phyloP scores from a whole-genome alignment of 1,284 basidiomycete genomes.

The Ganoderma leucocontextum region DNA sequence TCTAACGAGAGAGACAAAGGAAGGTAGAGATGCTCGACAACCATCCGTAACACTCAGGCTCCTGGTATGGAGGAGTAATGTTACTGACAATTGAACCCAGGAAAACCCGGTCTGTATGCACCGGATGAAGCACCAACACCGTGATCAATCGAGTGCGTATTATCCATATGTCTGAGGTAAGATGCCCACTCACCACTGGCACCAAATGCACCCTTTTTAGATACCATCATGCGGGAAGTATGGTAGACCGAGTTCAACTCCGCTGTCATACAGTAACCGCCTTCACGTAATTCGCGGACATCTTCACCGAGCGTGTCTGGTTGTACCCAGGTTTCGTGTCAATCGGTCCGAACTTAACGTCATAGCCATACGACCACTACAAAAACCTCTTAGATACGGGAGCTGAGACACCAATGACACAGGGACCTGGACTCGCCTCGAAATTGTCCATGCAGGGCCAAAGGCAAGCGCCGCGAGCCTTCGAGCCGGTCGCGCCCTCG shows the following conservation, averaged over 20 bases:
- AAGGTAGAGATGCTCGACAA: no score
- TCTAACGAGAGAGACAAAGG: no score
- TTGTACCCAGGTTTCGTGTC: constrained; percentile 8
- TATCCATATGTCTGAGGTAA: neutral
- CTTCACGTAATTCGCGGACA: constrained; percentile 11
- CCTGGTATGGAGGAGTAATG: no score
- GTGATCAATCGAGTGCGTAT: neutral
- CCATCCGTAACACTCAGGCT: no score
- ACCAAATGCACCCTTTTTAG: neutral
- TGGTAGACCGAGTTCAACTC: neutral
- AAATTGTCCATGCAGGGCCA: constrained; percentile 7
- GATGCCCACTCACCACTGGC: neutral
- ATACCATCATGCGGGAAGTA: neutral
- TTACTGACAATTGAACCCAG: no score
- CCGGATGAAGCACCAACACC: no score
- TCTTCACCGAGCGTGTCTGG: constrained; percentile 6
- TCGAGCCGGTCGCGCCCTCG: constrained; percentile 57
- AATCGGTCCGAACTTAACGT: neutral
- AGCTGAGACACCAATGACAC: neutral
- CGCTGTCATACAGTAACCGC: constrained; percentile 4
- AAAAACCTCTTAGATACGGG: neutral
- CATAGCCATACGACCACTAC: neutral
- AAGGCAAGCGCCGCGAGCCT: constrained; percentile 37
- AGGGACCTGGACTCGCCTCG: neutral
- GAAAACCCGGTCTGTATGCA: no score